These are phyloP conservation scores for Talaromyces wortmannii DNA, from an alignment of 495 filamentous ascomycete species.

Conservation along the genomic window DNA sequence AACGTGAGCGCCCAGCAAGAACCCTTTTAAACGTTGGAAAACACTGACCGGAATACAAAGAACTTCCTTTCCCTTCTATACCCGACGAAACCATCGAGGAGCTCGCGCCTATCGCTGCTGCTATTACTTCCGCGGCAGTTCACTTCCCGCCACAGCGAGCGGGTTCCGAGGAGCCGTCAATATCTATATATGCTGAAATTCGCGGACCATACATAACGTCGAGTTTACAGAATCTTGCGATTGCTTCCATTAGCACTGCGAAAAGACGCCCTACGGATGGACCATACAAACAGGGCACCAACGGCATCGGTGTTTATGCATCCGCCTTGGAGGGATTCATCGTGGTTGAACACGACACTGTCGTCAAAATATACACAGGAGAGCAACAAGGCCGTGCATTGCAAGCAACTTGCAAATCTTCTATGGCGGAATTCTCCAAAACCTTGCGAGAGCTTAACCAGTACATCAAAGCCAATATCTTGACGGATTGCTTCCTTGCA, in stretches of 20 bases:
- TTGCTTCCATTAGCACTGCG: conserved; percentile 81
- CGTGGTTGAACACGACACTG: conserved; percentile 79
- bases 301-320: conserved; percentile 86
- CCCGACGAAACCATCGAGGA: conserved; percentile 49
- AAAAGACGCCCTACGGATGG: conserved; percentile 73
- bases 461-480: conserved; percentile 78
- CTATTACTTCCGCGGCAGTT: conserved; percentile 46
- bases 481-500: conserved; percentile 90
- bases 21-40: background rate
- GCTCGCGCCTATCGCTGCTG: conserved; percentile 50
- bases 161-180: conserved; percentile 49
- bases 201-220: conserved; percentile 75
- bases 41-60: conserved; percentile 20
- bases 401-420: conserved; percentile 64
- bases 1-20: conserved; percentile 42
- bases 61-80: conserved; percentile 63
- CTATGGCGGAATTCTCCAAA: conserved; percentile 74
- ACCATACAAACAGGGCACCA: conserved; percentile 84
- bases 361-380: conserved; percentile 73
- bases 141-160: conserved; percentile 38
- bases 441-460: conserved; percentile 84
- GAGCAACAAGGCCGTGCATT: conserved; percentile 77
- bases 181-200: conserved; percentile 76
- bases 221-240: conserved; percentile 77
- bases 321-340: conserved; percentile 82